A percentile compares a stretch with the other conserved stretches of the same genome.
phyloP scores from a whole-genome alignment of 176 grass and related monocot species.

The Raddia guianensis region DNA sequence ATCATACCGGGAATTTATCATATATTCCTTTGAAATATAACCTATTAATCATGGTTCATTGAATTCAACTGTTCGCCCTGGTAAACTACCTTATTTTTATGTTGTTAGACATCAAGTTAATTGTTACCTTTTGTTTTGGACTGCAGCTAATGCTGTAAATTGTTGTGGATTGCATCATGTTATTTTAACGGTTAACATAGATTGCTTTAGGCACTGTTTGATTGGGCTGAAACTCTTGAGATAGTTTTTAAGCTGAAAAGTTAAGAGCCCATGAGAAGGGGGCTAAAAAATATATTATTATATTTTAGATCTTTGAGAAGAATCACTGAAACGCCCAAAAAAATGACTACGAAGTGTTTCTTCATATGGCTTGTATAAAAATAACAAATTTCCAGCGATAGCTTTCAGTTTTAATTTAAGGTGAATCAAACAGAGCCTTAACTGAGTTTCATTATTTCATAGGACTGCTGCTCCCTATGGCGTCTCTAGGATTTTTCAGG shows the following conservation, averaged over 20 bases:
- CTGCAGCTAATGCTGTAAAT: background rate
- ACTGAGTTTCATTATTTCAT: background rate
- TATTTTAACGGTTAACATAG: background rate
- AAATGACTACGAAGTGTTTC: no score
- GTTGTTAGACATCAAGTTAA: background rate
- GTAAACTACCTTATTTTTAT: background rate
- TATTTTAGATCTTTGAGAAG: no score
- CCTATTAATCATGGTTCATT: background rate
- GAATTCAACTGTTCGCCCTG: slow-evolving; percentile 6
- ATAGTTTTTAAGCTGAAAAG: no score
- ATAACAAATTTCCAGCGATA: no score
- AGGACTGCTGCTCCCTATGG: background rate
- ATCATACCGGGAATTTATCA: slow-evolving; percentile 2
- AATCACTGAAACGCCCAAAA: no score
- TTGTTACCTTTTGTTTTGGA: slow-evolving; percentile 21
- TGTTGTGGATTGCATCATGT: background rate
- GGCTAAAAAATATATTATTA: no score
- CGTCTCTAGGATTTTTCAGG: background rate
- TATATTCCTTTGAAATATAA: slow-evolving; percentile 16
- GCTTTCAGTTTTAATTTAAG: no score
- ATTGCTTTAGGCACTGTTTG: background rate
- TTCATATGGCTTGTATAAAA: no score
- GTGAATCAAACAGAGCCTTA: background rate
- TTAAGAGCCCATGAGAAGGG: no score
- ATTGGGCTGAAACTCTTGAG: no score